These are phyloP conservation scores for Mycosarcoma maydis DNA, from an alignment of 1,284 basidiomycete species.

Conservation along the genomic window DNA sequence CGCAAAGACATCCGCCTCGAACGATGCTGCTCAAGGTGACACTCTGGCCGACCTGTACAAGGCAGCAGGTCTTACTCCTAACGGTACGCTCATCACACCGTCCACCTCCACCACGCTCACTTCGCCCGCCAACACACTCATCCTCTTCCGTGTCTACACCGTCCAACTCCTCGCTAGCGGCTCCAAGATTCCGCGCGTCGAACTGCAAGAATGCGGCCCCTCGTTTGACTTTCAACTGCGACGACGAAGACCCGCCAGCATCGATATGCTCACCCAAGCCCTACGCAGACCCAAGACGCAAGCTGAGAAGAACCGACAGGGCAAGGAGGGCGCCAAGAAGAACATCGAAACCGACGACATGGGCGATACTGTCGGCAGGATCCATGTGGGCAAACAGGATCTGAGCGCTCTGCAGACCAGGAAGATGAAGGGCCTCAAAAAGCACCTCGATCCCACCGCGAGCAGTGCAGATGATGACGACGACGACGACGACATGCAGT, in stretches of 20 bases:
- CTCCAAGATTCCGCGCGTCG: constrained; percentile 69
- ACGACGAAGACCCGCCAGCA: constrained; percentile 78
- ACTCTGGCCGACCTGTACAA: constrained; percentile 56
- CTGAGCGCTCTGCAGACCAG: constrained; percentile 83
- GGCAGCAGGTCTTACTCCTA: constrained; percentile 49
- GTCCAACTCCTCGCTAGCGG: constrained; percentile 76
- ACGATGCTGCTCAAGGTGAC: constrained; percentile 1
- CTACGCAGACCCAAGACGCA: constrained; percentile 85
- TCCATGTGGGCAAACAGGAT: constrained; percentile 92
- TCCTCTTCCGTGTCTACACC: constrained; percentile 90
- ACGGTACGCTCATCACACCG: constrained; percentile 68
- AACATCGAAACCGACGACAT: constrained; percentile 92
- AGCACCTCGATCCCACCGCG: constrained; percentile 44
- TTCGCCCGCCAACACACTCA: constrained; percentile 73
- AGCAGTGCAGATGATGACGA: constrained; percentile 54
- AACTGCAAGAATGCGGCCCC: constrained; percentile 89
- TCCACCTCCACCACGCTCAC: constrained; percentile 63
- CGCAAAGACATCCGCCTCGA: background rate
- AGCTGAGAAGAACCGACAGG: constrained; percentile 74
- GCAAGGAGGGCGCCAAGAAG: constrained; percentile 81
- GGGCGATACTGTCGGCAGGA: constrained; percentile 90
- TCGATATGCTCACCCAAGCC: constrained; percentile 82
- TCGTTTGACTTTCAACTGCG: constrained; percentile 84
- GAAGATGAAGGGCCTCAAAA: constrained; percentile 89
- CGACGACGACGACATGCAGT: constrained; percentile 25